Evolutionary conservation across 768 basidiomycete genomes (phyloP).

Genomic region (Tylopilus sp.): DNA sequence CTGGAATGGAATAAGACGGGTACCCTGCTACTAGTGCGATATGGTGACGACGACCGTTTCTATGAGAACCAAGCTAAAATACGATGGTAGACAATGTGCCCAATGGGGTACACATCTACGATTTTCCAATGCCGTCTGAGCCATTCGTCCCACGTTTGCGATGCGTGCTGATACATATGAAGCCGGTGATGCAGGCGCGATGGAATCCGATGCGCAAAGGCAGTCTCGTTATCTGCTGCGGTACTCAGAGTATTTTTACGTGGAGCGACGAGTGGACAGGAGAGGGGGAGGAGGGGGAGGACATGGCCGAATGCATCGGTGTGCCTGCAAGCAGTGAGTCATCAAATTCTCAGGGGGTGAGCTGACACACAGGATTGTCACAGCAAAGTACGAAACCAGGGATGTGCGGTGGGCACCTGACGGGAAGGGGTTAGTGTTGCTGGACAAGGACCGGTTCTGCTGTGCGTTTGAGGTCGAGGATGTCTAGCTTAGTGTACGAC

Average conservation of each 20-base stretch:
- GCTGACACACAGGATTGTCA: neutral
- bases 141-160: conserved; percentile 59
- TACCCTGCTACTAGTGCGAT: conserved; percentile 67
- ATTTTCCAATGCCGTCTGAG: conserved; percentile 62
- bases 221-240: conserved; percentile 64
- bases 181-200: conserved; percentile 58
- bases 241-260: conserved; percentile 61
- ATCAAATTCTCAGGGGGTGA: neutral
- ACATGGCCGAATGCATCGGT: conserved; percentile 88
- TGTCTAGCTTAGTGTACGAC: neutral
- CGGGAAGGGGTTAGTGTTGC: conserved; percentile 72
- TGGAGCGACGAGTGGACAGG: conserved; percentile 85
- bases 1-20: conserved; percentile 83
- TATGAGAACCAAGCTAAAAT: neutral
- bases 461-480: conserved; percentile 80
- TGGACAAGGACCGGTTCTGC: conserved; percentile 80
- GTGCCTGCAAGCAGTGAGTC: conserved; percentile 74
- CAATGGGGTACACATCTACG: conserved; percentile 62
- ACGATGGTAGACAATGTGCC: conserved; percentile 54
- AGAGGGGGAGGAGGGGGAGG: conserved; percentile 55
- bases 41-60: conserved; percentile 44
- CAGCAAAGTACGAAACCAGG: conserved; percentile 68
- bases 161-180: conserved; percentile 62
- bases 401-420: conserved; percentile 83
- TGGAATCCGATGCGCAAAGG: conserved; percentile 90